Evolutionary conservation across 768 basidiomycete species (phyloP), one percentile per base, ranked within the genome.

Genomic region (Hericium erinaceus): DNA sequence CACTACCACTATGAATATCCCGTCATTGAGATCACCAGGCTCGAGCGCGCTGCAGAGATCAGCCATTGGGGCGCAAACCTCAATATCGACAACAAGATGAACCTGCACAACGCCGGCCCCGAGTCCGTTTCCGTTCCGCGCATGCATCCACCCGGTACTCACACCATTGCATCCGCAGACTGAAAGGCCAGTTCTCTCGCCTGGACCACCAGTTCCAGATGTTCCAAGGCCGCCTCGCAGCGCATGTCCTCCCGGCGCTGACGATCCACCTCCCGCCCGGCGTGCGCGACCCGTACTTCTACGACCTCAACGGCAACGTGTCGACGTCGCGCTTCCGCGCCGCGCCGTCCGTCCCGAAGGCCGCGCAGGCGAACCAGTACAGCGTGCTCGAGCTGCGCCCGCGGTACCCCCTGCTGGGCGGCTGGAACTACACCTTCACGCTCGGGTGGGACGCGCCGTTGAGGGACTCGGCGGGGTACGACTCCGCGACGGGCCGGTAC

Each of bases 31-130:
- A 74, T 98, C 54, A 77, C 75, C 37, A 83, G 77, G 46, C 79
- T 97, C 37, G 78, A 81, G 59, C 84, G 97, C 52, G 65, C 78
- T 0, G 92, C 86, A 2, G 95, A 99, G 73, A 84, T 99, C 61
- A 95, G 93, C 62, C 95, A 98, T 68, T 98, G 95, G 97, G 95
- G 95, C 38, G 83, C 84, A 44, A 97, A 97, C 70, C 69, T 99
- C 39, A 97, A 98, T 66, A 87, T 95, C 33, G 83, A 98, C 69
- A 94, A 99, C 72, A 81, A 89, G 38, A 82, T 97, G 59, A 68
- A 79, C 57, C 74, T 99, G n/a, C 79, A 81, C 69, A 99, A 99
- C 67, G 87, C 85, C 58, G 97, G 95, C 4, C 93, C 97, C 12
- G 72, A 73, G 95, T 98, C 67, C 72, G 92, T 80, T 11, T 22